Base-by-base conservation (phyloP, 805 yeast species). In the Kodamaea hsintzibuensis region DNA sequence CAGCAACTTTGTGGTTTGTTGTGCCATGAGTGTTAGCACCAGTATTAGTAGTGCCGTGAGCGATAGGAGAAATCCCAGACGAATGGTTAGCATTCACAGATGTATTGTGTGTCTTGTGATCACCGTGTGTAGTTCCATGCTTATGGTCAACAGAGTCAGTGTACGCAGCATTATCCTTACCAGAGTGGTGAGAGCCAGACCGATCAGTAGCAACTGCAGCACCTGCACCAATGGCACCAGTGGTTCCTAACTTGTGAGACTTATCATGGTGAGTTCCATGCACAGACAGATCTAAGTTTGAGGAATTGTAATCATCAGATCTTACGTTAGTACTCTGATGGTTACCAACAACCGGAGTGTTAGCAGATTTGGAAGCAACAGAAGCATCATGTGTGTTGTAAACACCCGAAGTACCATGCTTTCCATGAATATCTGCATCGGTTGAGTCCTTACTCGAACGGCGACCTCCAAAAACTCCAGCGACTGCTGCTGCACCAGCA, bases 151-250 rank as follows among this genome's bases (percentile, higher is more conserved):
- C 38, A 37, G 49, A 35, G 10, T n/a, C 13, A n/a, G 37, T 30
- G 25, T 40, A 22, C 2, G n/a, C 17, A 27, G 47, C 12, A 19
- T n/a, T 3, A n/a, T 30, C 45, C 22, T n/a, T 19, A 13, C 6
- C 22, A 8, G 17, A 17, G 40, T 19, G 9, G 44, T 9, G 44
- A 5, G 8, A 16, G n/a, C 13, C 35, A 30, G 4, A 8, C 35
- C 8, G 4, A 5, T 12, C 35, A 30, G 35, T 3, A 30, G 13
- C 35, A 30, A 30, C 35, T 9, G 35, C 50, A 17, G 53, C 56
- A 47, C 39, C 51, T 17, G 45, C 47, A 44, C 40, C 49, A 22
- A 49, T 47, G 40, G 35, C 56, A 40, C 57, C 59, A 47, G 35
- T 12, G 13, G 8, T 8, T 30, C 35, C 35, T 30, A 10, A 8